These are phyloP conservation scores for Hydnomerulius pinastri DNA, from an alignment of 768 basidiomycete genomes.

Conservation along the genomic window DNA sequence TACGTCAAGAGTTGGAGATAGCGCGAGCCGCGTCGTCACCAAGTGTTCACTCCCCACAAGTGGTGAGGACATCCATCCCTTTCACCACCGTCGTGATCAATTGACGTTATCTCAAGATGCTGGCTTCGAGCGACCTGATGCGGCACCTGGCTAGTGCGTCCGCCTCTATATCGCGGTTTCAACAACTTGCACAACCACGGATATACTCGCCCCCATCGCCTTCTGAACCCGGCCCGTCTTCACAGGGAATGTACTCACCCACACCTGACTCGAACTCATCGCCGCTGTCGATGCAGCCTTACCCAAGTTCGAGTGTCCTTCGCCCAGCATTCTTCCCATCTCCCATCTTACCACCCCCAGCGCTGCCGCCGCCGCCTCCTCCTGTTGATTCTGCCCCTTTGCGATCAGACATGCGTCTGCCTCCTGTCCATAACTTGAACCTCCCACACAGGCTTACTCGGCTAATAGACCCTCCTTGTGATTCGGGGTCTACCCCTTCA, in stretches of 20 bases:
- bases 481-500: not conserved
- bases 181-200: constrained; percentile 46
- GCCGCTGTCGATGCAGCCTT: constrained; percentile 6
- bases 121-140: constrained; percentile 54
- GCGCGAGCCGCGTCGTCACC: constrained; percentile 43
- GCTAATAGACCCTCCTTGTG: not conserved
- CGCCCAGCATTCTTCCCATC: constrained; percentile 32
- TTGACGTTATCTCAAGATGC: constrained; percentile 40
- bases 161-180: constrained; percentile 55
- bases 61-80: constrained; percentile 20
- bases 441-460: not conserved
- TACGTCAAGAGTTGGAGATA: constrained; percentile 50
- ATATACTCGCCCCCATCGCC: constrained; percentile 16
- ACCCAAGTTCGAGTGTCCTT: constrained; percentile 13
- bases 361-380: not conserved
- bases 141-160: constrained; percentile 47
- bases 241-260: not conserved
- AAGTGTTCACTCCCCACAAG: constrained; percentile 30
- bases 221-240: not conserved
- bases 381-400: not conserved
- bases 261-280: not conserved
- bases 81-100: constrained; percentile 7
- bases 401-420: not conserved
- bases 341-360: constrained; percentile 14
- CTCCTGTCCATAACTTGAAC: not conserved